Percentiles rank a stretch among this genome's conserved stretches.
phyloP scores from a whole-genome alignment of 495 filamentous ascomycete species.

The Schizothecium vesticola region DNA sequence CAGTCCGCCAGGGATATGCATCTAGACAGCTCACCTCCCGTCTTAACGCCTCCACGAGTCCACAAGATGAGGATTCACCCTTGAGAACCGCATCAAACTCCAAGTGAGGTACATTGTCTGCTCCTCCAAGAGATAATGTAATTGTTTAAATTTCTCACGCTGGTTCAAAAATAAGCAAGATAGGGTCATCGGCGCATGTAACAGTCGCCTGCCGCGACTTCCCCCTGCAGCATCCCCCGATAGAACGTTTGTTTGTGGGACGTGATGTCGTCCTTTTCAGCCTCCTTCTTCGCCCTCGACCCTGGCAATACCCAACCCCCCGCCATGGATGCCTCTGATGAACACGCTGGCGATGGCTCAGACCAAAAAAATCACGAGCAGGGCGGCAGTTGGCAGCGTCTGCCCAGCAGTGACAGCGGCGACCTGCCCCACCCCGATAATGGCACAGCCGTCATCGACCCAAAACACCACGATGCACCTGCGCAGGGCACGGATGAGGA shows the following conservation, averaged over 20 bases:
- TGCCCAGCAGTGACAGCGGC: neutral
- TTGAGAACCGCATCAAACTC: neutral
- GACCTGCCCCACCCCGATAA: neutral
- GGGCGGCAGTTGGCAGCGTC: neutral
- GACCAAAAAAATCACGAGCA: neutral
- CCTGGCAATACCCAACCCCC: conserved; percentile 2
- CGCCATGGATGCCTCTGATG: neutral
- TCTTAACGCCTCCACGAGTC: neutral
- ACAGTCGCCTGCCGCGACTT: neutral
- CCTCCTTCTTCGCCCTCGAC: conserved; percentile 23
- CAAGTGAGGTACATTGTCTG: neutral
- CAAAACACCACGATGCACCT: neutral
- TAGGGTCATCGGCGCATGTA: neutral
- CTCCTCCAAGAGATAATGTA: neutral
- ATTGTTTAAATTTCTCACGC: neutral
- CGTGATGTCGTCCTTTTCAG: conserved; percentile 23
- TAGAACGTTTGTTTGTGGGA: neutral
- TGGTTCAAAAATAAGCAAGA: neutral
- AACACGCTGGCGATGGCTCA: neutral
- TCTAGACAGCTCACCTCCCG: conserved; percentile 11
- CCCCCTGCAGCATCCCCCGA: neutral
- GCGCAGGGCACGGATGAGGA: neutral
- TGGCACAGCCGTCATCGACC: neutral
- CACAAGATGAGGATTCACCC: neutral
- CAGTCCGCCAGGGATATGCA: conserved; percentile 3